Percentiles rank a stretch among this genome's conserved stretches.
Conservation (phyloP, 306 rosid genomes). For the Trifolium pratense region DNA sequence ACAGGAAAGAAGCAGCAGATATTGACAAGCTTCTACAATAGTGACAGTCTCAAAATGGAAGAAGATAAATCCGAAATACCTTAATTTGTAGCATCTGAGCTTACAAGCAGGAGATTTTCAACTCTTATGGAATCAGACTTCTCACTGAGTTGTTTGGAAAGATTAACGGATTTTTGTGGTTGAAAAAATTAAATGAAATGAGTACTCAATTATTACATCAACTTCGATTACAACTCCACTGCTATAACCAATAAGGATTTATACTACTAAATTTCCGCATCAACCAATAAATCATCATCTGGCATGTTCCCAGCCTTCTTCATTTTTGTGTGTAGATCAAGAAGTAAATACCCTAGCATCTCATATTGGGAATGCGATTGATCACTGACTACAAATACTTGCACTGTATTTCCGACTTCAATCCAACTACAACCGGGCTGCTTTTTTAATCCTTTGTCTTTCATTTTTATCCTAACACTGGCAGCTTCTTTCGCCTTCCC, state of each 20-base stretch:
- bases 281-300: constrained; percentile 46
- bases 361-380: constrained; percentile 42
- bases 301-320: constrained; percentile 35
- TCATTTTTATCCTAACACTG: constrained; percentile 49
- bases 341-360: constrained; percentile 39
- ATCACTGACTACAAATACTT: constrained; percentile 57
- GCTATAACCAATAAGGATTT: constrained; percentile 20
- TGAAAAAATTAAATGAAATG: constrained; percentile 45
- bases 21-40: constrained; percentile 60
- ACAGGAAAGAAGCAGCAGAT: constrained; percentile 47
- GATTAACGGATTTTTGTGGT: constrained; percentile 43
- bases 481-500: constrained; percentile 63
- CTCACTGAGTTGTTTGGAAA: constrained; percentile 40
- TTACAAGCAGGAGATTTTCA: constrained; percentile 43
- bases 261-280: constrained; percentile 16
- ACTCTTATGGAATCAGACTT: constrained; percentile 60
- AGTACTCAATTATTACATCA: constrained; percentile 38
- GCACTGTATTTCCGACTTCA: constrained; percentile 50
- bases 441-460: constrained; percentile 52
- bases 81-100: constrained; percentile 56
- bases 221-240: constrained; percentile 35
- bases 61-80: constrained; percentile 61
- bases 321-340: constrained; percentile 49
- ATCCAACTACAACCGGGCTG: constrained; percentile 66
- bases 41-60: too few species aligned